phyloP scores from a whole-genome alignment of 805 yeast species.

The Cephaloascus albidus region DNA sequence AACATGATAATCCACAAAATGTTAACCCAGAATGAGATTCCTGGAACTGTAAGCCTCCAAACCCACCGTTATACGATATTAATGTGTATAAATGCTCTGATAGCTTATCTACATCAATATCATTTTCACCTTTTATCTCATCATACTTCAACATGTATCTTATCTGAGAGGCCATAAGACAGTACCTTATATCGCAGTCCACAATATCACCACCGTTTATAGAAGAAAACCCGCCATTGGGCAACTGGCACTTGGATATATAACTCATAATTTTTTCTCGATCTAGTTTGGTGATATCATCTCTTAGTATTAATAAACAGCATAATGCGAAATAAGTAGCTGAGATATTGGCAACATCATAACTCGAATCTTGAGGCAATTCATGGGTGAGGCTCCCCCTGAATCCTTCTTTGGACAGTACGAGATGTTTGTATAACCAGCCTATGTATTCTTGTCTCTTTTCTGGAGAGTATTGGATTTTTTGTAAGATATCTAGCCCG shows the following conservation, averaged over 20 bases:
- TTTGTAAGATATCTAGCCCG: constrained; percentile 43
- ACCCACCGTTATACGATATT: constrained; percentile 56
- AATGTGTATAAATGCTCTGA: constrained; percentile 19
- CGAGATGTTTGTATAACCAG: constrained; percentile 39
- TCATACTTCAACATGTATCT: constrained; percentile 39
- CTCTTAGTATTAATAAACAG: constrained; percentile 40
- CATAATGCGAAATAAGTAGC: constrained; percentile 72
- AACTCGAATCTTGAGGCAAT: constrained; percentile 13
- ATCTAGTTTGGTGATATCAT: constrained; percentile 20
- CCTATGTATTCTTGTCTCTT: constrained; percentile 21
- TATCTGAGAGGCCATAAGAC: constrained; percentile 65
- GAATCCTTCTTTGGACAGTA: constrained; percentile 36
- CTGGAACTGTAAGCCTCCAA: constrained; percentile 37
- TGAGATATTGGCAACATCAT: constrained; percentile 59
- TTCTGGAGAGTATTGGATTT: constrained; percentile 16
- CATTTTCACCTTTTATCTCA: constrained; percentile 14
- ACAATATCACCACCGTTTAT: constrained; percentile 47
- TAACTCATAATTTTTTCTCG: constrained; percentile 45
- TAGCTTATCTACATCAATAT: constrained; percentile 33
- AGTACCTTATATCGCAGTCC: constrained; percentile 64
- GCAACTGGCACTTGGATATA: constrained; percentile 49
- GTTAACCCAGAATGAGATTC: constrained; percentile 88
- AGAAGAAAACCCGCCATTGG: constrained; percentile 18
- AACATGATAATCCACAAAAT: constrained; percentile 68
- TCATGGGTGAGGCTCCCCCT: constrained; percentile 46